Evolutionary conservation across 345 rosid genomes (phyloP).

Genomic region (Mallotus nudiflorus): DNA sequence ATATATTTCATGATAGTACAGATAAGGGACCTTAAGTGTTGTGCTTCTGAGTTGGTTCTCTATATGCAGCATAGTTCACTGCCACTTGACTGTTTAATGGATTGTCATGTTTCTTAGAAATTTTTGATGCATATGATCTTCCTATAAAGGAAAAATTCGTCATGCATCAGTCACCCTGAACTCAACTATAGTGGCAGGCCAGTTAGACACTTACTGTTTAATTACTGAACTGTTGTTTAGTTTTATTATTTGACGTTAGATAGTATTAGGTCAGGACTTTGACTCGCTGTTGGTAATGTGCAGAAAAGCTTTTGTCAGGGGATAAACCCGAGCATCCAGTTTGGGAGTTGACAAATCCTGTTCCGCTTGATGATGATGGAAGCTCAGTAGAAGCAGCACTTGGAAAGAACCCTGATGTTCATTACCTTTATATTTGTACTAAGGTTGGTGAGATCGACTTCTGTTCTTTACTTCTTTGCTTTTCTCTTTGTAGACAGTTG

Average conservation of each 20-base stretch:
- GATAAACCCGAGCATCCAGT: slow-evolving; percentile 39
- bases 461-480: neutral
- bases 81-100: neutral
- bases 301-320: slow-evolving; percentile 60
- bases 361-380: slow-evolving; percentile 59
- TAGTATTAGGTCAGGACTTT: neutral
- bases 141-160: neutral
- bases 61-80: neutral
- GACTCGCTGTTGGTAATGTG: slow-evolving; percentile 8
- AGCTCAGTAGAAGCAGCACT: slow-evolving; percentile 55
- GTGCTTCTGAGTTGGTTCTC: neutral
- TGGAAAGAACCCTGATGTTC: slow-evolving; percentile 73
- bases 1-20: neutral
- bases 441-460: slow-evolving; percentile 43
- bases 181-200: neutral
- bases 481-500: neutral
- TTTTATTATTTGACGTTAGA: neutral
- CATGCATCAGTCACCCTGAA: neutral
- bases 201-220: neutral
- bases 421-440: slow-evolving; percentile 65
- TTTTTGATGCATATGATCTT: neutral
- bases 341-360: slow-evolving; percentile 59
- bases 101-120: neutral
- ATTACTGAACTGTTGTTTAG: neutral
- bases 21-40: neutral